A percentile compares a stretch with the other conserved stretches of the same genome.
Evolutionary conservation across 1,139 yeast genomes (phyloP).

Genomic region (Tardiomyces depauwii): DNA sequence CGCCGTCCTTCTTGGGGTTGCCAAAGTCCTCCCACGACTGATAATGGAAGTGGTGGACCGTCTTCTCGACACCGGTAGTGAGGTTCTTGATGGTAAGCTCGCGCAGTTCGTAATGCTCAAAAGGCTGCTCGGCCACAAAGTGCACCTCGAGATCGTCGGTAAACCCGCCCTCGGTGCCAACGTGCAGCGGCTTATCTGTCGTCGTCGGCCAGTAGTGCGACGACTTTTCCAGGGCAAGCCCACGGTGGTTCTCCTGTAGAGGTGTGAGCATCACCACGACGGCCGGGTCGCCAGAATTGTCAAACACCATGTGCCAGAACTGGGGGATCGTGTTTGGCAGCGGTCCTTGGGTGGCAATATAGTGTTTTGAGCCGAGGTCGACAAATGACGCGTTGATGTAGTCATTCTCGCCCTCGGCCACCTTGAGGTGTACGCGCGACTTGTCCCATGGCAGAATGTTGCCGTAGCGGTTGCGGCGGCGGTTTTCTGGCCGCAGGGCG

Average conservation of each 20-base stretch:
- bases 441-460: slow-evolving; percentile 52
- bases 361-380: slow-evolving; percentile 17
- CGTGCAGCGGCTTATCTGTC: slow-evolving; percentile 5
- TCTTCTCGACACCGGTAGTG: slow-evolving; percentile 18
- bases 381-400: slow-evolving; percentile 41
- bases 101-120: slow-evolving; percentile 13
- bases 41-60: slow-evolving; percentile 43
- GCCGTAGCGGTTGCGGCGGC: slow-evolving; percentile 38
- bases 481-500: slow-evolving; percentile 14
- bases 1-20: slow-evolving; percentile 30
- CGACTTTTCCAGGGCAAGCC: slow-evolving; percentile 46
- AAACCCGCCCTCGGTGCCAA: slow-evolving; percentile 5
- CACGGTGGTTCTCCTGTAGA: slow-evolving; percentile 38
- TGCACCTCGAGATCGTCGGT: slow-evolving; percentile 9
- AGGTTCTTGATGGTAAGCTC: slow-evolving; percentile 9
- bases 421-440: slow-evolving; percentile 38
- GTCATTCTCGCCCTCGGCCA: slow-evolving; percentile 21
- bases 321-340: slow-evolving; percentile 46
- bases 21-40: slow-evolving; percentile 48
- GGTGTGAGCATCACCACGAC: slow-evolving; percentile 86
- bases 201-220: slow-evolving; percentile 51
- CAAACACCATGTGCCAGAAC: slow-evolving; percentile 80
- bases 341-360: slow-evolving; percentile 69
- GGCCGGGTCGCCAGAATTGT: slow-evolving; percentile 30
- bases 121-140: slow-evolving; percentile 6